Evolutionary conservation across 345 rosid genomes (phyloP), one percentile per base, ranked within the genome.

Genomic region (Corchorus capsularis): DNA sequence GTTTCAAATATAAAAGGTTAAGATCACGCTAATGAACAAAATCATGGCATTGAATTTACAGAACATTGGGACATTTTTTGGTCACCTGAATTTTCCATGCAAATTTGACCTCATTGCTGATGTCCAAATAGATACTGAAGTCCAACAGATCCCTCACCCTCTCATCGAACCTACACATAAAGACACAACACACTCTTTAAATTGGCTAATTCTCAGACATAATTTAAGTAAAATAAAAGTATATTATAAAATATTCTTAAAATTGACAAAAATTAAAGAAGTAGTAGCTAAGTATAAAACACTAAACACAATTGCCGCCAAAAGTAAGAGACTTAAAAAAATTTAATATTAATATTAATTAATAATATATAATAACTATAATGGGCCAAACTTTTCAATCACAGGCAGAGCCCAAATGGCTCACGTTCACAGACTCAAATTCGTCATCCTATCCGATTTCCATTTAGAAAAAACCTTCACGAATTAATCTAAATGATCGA

Each of bases 41-140:
- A 37, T n/a, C 19, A 27, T 50, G 72, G 39, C 12, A 50, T 32
- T 17, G 34, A 56, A 50, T 57, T 5, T 27, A 3, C n/a, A 41
- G 67, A 19, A 41, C 35, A 16, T 37, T 19, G 45, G 32, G 37
- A 75, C 66, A 80, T 73, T 72, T 37, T 22, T 17, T 70, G 6
- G 10, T 14, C 45, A 87, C 89, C 91, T 83, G 89, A 49, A 86
- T 93, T 78, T 95, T 95, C 99, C 98, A 95, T 55, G 99, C 96
- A 87, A 95, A 95, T 78, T 95, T 95, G 81, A 95, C 98, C 71
- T 93, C 97, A 62, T 92, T 93, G 90, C 98, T 95, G 47, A 95
- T 95, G 85, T 95, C 99, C 88, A 95, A 89, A 88, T 95, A 93
- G 81, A 95, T 92, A 69, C 98, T 90, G 84, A 95, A 93, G 94